phyloP scores from a whole-genome alignment of 768 basidiomycete species.

The Chalciporus sphaerocephalus region DNA sequence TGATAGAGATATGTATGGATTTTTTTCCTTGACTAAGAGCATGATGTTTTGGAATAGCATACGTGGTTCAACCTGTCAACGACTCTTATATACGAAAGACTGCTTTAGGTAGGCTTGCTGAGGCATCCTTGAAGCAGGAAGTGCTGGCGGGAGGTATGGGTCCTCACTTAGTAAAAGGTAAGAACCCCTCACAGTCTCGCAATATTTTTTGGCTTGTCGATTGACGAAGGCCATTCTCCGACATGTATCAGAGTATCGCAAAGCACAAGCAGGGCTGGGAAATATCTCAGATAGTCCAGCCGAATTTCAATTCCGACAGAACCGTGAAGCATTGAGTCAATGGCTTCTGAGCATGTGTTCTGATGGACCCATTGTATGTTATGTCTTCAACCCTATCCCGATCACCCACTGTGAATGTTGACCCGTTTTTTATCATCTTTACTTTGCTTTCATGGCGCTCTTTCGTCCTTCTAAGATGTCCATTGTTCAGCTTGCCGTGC shows the following conservation, averaged over 20 bases:
- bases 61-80: constrained; percentile 16
- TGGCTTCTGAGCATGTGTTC: constrained; percentile 11
- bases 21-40: background rate
- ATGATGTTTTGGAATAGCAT: constrained; percentile 9
- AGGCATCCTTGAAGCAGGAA: constrained; percentile 14
- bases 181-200: background rate
- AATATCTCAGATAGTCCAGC: constrained; percentile 9
- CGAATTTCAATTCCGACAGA: constrained; percentile 11
- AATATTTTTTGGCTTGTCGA: background rate
- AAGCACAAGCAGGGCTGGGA: constrained; percentile 17
- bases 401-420: background rate
- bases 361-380: constrained; percentile 18
- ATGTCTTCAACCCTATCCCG: background rate
- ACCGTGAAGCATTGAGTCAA: constrained; percentile 1
- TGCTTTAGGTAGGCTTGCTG: constrained; percentile 11
- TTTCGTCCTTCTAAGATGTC: constrained; percentile 24
- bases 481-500: constrained; percentile 29
- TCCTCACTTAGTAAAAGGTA: constrained; percentile 15
- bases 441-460: constrained; percentile 27
- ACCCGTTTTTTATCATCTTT: constrained; percentile 17
- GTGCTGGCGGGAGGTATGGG: constrained; percentile 20
- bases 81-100: constrained; percentile 20
- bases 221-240: background rate
- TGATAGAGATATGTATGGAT: background rate
- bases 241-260: constrained; percentile 18